Conservation (phyloP, 2,329 filamentous ascomycete species). For the Talaromyces sp. region DNA sequence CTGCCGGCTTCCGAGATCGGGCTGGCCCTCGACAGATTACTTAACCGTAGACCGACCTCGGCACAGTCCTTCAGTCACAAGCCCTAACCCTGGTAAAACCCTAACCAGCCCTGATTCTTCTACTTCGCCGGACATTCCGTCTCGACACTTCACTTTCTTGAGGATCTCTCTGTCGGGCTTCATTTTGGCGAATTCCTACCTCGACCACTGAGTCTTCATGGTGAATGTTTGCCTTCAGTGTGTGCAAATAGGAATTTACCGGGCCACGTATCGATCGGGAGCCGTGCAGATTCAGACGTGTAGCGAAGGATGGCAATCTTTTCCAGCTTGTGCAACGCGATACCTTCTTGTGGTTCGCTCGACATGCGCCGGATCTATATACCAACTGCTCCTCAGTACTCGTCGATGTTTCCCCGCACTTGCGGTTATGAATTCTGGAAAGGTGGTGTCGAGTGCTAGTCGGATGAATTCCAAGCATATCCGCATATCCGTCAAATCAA, state of each 20-base stretch:
- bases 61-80: neutral
- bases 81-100: neutral
- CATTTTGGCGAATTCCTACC: conserved; percentile 24
- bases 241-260: conserved; percentile 37
- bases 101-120: neutral
- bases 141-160: conserved; percentile 14
- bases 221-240: conserved; percentile 34
- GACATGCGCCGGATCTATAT: neutral
- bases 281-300: no score
- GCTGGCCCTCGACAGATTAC: no score
- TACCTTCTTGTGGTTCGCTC: neutral
- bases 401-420: neutral
- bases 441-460: no score
- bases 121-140: neutral
- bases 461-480: neutral
- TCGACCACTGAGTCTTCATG: conserved; percentile 25
- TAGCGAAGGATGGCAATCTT: no score
- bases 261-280: conserved; percentile 26
- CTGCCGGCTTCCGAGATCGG: neutral
- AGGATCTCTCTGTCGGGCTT: conserved; percentile 8
- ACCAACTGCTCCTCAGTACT: neutral
- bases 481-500: neutral
- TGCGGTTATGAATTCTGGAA: no score
- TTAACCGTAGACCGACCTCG: neutral
- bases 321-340: neutral